Percentiles rank a stretch among this genome's conserved stretches.
Evolutionary conservation across 176 grass and related monocot genomes (phyloP).

Genomic region (Pontederia crassipes): DNA sequence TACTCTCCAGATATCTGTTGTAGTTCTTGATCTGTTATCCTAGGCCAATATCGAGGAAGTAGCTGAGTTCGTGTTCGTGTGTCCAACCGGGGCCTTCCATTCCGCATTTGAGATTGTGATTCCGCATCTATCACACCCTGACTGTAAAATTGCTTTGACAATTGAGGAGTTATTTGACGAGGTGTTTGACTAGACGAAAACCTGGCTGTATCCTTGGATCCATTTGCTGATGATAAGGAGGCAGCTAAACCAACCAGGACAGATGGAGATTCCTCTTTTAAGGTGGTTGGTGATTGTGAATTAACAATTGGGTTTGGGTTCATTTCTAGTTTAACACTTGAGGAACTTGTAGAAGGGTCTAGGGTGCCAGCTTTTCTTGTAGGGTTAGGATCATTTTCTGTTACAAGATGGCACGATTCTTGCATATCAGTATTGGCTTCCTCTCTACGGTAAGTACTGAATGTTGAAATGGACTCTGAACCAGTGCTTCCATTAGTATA

Average conservation of each 20-base stretch:
- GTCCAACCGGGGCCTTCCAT: slow-evolving; percentile 78
- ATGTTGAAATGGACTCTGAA: slow-evolving; percentile 53
- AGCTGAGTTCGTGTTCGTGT: slow-evolving; percentile 55
- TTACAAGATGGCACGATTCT: slow-evolving; percentile 41
- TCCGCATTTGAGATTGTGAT: slow-evolving; percentile 48
- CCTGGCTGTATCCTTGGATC: slow-evolving; percentile 44
- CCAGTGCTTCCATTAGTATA: slow-evolving; percentile 46
- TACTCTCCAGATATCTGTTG: slow-evolving; percentile 87
- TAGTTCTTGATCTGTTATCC: slow-evolving; percentile 91
- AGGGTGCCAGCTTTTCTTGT: slow-evolving; percentile 45
- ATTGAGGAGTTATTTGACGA: slow-evolving; percentile 31
- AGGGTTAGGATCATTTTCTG: slow-evolving; percentile 51
- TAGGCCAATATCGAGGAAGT: slow-evolving; percentile 94
- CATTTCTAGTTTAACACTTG: slow-evolving; percentile 48
- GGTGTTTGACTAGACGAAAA: slow-evolving; percentile 28
- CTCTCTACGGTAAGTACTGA: slow-evolving; percentile 54
- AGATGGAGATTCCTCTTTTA: slow-evolving; percentile 39
- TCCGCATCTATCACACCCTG: slow-evolving; percentile 32
- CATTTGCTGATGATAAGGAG: slow-evolving; percentile 39
- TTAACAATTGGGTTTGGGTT: slow-evolving; percentile 12
- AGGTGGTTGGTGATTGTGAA: slow-evolving; percentile 27
- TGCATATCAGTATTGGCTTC: slow-evolving; percentile 48
- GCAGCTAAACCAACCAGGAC: slow-evolving; percentile 28
- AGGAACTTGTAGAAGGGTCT: slow-evolving; percentile 34
- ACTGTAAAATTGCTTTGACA: slow-evolving; percentile 45